A percentile compares a stretch with the other conserved stretches of the same genome.
phyloP scores from a whole-genome alignment of 2,329 filamentous ascomycete genomes.

The Colletotrichum sp. region DNA sequence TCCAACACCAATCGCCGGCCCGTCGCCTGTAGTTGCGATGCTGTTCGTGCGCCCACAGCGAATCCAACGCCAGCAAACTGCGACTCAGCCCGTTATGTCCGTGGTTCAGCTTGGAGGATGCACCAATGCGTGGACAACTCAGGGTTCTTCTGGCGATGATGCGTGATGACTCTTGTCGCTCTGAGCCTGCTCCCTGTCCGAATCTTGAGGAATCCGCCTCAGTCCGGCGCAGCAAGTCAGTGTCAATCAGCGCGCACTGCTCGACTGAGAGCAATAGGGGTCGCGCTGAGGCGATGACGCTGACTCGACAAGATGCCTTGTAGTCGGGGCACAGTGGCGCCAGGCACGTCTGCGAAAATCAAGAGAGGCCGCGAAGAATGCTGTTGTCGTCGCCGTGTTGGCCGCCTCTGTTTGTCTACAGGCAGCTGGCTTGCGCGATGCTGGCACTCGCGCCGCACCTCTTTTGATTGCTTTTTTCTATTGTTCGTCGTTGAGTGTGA shows the following conservation, averaged over 20 bases:
- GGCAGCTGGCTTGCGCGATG: not conserved
- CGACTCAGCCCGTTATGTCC: not conserved
- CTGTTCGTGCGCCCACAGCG: slow-evolving; percentile 1
- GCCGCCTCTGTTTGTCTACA: not conserved
- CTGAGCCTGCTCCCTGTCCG: not conserved
- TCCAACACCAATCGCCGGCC: not conserved
- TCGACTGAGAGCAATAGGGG: not conserved
- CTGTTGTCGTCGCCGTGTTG: not conserved
- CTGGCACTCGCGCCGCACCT: not conserved
- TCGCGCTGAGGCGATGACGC: not conserved
- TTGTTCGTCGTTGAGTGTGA: slow-evolving; percentile 3
- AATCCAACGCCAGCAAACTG: not conserved
- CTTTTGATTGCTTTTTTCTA: slow-evolving; percentile 4
- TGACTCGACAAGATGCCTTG: slow-evolving; percentile 2
- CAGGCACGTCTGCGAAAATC: not conserved
- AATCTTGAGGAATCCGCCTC: not conserved
- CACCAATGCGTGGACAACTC: not conserved
- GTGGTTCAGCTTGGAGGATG: slow-evolving; percentile 4
- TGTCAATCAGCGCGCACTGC: not conserved
- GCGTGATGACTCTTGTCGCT: not conserved
- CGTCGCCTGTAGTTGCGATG: not conserved
- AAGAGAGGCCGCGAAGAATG: not conserved
- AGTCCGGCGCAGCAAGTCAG: not conserved
- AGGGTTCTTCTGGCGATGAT: not conserved
- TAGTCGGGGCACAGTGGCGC: not conserved